Base-by-base conservation (phyloP, 371 early-diverging fungal genomes). In the Haplosporangium sp. region DNA sequence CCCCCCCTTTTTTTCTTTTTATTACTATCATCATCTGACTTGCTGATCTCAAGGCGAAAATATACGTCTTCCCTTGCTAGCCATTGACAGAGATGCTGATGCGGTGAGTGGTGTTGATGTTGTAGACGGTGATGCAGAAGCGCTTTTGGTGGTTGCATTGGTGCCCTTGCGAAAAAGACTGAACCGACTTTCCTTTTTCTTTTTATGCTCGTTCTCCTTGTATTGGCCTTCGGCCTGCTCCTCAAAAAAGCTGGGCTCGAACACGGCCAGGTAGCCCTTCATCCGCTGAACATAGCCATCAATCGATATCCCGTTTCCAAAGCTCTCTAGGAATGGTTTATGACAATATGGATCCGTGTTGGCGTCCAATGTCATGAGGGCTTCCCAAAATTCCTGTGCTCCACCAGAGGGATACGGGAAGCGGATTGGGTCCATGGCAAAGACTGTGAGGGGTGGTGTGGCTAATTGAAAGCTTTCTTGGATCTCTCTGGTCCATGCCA, bases 301-400 rank as follows among this genome's bases (percentile, higher is more conserved):
- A 5, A 79, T 66, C 1, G 72, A 56, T 12, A 79, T 72, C 3
- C 73, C 79, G 16, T 65, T 79, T 5, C 66, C 69, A 37, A 79
- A 63, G 41, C 65, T 62, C 59, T 79, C 79, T 54, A 79, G 40
- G 37, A 79, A 79, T n/a, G 79, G 79, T 23, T n/a, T 54, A 46
- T 79, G 79, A 37, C 66, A 60, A 36, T 79, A 79, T 11, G 64
- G 65, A 16, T 48, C 57, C 21, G 79, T 79, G 46, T 72, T 79
- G 69, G 79, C 79, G 43, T 79, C 79, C 45, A 79, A 62, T 11
- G 68, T 68, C 79, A 79, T 79, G 23, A 79, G 16, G 13, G 59
- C 55, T 40, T 79, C 73, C 79, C 79, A 79, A n/a, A 79, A 79
- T 13, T 68, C 69, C 47, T 79, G 73, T 6, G 79, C 79, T 9